Percentiles rank a stretch among this genome's conserved stretches.
Evolutionary conservation across 352 stramenopile genomes (phyloP).

Genomic region (Globisporangium mamillatum): DNA sequence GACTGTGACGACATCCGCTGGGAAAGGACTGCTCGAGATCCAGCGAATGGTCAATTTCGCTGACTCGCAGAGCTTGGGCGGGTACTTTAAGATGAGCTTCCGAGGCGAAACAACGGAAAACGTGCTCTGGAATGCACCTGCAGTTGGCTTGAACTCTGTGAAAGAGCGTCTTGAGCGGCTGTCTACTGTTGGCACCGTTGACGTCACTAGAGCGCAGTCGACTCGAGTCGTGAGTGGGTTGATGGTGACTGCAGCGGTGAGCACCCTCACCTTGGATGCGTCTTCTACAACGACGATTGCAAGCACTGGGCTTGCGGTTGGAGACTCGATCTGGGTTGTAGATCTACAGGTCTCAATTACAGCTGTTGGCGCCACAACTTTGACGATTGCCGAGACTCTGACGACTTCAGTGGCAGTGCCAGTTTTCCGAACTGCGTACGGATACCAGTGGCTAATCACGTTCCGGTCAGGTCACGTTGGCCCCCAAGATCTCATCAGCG

Average conservation of each 20-base stretch:
- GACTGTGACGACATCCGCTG: constrained; percentile 73
- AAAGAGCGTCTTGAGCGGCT: constrained; percentile 68
- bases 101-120: constrained; percentile 61
- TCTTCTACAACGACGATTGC: constrained; percentile 26
- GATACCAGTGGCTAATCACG: constrained; percentile 75
- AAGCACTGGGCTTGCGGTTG: constrained; percentile 19
- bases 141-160: constrained; percentile 55
- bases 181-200: constrained; percentile 59
- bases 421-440: constrained; percentile 67
- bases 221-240: constrained; percentile 38
- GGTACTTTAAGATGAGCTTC: constrained; percentile 71
- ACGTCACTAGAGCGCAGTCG: constrained; percentile 45
- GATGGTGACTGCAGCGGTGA: constrained; percentile 31
- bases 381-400: constrained; percentile 21
- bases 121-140: constrained; percentile 59
- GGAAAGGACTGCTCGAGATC: constrained; percentile 63
- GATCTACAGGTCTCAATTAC: constrained; percentile 38
- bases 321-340: constrained; percentile 56
- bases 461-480: constrained; percentile 77
- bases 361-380: neutral
- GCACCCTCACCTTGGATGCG: constrained; percentile 28
- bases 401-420: constrained; percentile 36
- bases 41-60: constrained; percentile 59
- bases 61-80: constrained; percentile 47
- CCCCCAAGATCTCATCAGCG: constrained; percentile 85